phyloP scores from a whole-genome alignment of 495 filamentous ascomycete species.

The Parachaetomium inaequale region DNA sequence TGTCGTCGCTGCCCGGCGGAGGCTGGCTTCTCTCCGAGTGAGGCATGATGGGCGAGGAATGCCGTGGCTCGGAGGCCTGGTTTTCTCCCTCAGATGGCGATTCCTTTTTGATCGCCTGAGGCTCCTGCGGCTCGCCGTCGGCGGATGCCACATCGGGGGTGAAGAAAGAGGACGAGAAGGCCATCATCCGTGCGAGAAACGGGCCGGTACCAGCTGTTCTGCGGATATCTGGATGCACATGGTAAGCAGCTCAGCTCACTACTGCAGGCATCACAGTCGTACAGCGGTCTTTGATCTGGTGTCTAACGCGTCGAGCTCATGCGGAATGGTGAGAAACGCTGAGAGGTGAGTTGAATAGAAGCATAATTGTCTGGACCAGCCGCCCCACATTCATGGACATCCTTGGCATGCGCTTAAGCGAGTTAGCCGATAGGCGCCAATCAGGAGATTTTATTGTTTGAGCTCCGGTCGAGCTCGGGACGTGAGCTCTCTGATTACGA shows the following conservation, averaged over 20 bases:
- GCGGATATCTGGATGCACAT: not conserved
- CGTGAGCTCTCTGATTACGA: not conserved
- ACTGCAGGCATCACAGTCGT: not conserved
- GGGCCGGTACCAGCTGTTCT: conserved; percentile 5
- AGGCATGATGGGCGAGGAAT: conserved; percentile 3
- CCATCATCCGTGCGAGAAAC: conserved; percentile 22
- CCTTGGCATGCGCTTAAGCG: conserved; percentile 12
- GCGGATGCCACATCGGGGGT: conserved; percentile 15
- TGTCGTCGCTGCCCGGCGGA: conserved; percentile 2
- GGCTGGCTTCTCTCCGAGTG: not conserved
- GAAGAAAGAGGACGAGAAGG: conserved; percentile 31
- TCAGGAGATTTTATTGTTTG: conserved; percentile 22
- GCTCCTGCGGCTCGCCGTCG: conserved; percentile 3
- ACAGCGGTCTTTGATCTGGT: not conserved
- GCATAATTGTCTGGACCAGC: not conserved
- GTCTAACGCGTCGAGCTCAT: not conserved
- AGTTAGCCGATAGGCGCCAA: conserved; percentile 1
- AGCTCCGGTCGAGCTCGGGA: conserved; percentile 11
- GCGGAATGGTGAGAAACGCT: not conserved
- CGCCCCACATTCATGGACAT: not conserved
- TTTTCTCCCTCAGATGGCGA: not conserved
- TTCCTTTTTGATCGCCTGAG: not conserved
- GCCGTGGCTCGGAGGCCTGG: not conserved
- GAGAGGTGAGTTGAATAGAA: conserved; percentile 12
- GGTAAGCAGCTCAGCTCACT: not conserved